Evolutionary conservation across 2,329 filamentous ascomycete genomes (phyloP).

Genomic region (Botryotinia convoluta): DNA sequence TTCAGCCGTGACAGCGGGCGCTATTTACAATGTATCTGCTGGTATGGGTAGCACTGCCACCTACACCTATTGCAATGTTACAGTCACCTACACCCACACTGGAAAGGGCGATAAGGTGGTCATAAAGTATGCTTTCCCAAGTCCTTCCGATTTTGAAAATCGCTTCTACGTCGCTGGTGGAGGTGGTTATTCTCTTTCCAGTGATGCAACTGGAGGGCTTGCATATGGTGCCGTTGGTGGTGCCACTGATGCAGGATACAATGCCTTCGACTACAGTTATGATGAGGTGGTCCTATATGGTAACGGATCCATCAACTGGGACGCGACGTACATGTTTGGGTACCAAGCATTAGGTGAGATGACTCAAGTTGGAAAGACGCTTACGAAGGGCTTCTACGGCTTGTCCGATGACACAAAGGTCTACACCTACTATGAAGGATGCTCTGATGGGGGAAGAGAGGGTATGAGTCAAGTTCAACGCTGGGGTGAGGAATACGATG

Average conservation of each 20-base stretch:
- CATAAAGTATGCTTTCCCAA: slow-evolving; percentile 44
- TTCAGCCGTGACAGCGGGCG: slow-evolving; percentile 41
- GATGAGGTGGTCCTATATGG: slow-evolving; percentile 41
- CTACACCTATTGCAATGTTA: slow-evolving; percentile 47
- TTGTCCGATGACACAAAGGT: slow-evolving; percentile 22
- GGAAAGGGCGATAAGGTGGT: slow-evolving; percentile 40
- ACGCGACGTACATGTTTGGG: slow-evolving; percentile 41
- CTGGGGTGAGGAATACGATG: slow-evolving; percentile 44
- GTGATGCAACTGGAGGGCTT: slow-evolving; percentile 42
- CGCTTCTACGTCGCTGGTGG: slow-evolving; percentile 47
- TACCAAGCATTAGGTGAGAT: slow-evolving; percentile 42
- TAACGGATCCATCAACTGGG: slow-evolving; percentile 36
- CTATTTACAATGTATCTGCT: slow-evolving; percentile 37
- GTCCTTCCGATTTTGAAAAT: slow-evolving; percentile 44
- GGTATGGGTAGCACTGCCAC: slow-evolving; percentile 32
- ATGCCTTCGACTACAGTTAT: slow-evolving; percentile 43
- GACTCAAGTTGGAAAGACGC: slow-evolving; percentile 44
- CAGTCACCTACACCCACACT: slow-evolving; percentile 46
- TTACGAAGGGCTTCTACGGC: slow-evolving; percentile 45
- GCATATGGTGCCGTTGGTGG: slow-evolving; percentile 48
- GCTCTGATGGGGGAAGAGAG: slow-evolving; percentile 49
- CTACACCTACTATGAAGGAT: slow-evolving; percentile 40
- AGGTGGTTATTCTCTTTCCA: slow-evolving; percentile 44
- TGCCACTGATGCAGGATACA: slow-evolving; percentile 51
- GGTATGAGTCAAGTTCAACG: slow-evolving; percentile 47